Conservation (phyloP, 495 filamentous ascomycete genomes). For the Gamarada debralockiae region DNA sequence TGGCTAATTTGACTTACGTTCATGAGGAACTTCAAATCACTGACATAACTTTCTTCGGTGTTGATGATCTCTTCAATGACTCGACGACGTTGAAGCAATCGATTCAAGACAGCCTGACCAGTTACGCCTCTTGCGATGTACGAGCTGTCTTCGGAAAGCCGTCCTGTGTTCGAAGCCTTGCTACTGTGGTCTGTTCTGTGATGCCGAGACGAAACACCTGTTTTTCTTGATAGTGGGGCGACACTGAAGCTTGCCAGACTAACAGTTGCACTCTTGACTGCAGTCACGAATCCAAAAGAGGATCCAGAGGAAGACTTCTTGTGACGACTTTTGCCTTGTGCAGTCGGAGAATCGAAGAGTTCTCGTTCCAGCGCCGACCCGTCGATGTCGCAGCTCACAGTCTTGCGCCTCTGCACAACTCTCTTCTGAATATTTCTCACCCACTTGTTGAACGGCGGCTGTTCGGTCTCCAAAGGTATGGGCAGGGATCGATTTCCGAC, state of each 20-base stretch:
- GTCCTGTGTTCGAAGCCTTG: conserved; percentile 53
- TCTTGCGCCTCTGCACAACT: conserved; percentile 35
- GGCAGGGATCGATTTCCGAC: conserved; percentile 7
- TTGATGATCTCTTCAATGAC: conserved; percentile 79
- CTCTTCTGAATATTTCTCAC: conserved; percentile 51
- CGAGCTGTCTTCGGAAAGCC: conserved; percentile 65
- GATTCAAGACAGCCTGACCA: conserved; percentile 66
- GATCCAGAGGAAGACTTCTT: conserved; percentile 63
- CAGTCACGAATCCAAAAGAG: conserved; percentile 69
- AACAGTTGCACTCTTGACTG: conserved; percentile 71
- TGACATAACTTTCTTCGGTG: conserved; percentile 86
- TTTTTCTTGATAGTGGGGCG: conserved; percentile 53
- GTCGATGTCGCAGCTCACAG: conserved; percentile 15
- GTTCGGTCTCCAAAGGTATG: conserved; percentile 17
- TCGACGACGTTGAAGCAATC: conserved; percentile 69
- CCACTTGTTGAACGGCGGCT: conserved; percentile 55
- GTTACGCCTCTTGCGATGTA: conserved; percentile 48
- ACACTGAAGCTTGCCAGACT: conserved; percentile 68
- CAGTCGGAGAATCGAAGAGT: conserved; percentile 41
- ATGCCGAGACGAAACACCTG: conserved; percentile 47
- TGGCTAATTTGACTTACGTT: conserved; percentile 53
- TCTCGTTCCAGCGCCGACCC: conserved; percentile 30
- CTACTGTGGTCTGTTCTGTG: conserved; percentile 61
- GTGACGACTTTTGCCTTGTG: conserved; percentile 35
- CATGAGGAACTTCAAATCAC: conserved; percentile 77